Conservation (phyloP, 345 rosid genomes). For the Populus simonii region DNA sequence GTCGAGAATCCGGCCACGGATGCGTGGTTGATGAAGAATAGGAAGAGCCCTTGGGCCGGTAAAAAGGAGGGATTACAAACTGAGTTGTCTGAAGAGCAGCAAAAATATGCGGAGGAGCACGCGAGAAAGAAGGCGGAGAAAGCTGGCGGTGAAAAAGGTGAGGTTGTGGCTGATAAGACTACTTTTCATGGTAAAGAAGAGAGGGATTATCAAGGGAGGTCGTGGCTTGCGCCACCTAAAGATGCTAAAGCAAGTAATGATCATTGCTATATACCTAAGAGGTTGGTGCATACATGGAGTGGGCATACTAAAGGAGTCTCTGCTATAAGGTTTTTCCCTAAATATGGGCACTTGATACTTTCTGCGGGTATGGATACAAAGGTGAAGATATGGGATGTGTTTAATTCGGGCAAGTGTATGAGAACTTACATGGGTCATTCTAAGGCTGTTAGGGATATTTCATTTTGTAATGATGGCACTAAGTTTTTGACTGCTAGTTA, state of each 20-base stretch:
- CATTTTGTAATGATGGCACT: constrained; percentile 88
- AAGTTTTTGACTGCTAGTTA: constrained; percentile 92
- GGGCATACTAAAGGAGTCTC: constrained; percentile 29
- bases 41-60: constrained; percentile 95
- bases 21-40: constrained; percentile 72
- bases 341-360: constrained; percentile 91
- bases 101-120: constrained; percentile 92
- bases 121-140: constrained; percentile 94
- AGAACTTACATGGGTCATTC: constrained; percentile 98
- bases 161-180: constrained; percentile 70
- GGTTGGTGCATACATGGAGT: constrained; percentile 28
- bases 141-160: constrained; percentile 69
- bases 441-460: constrained; percentile 90
- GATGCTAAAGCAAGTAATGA: constrained; percentile 90
- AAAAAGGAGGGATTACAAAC: constrained; percentile 77
- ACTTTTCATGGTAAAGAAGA: constrained; percentile 97
- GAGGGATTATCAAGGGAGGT: constrained; percentile 91
- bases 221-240: constrained; percentile 93
- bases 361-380: constrained; percentile 96
- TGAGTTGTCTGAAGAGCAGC: constrained; percentile 93
- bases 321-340: constrained; percentile 88
- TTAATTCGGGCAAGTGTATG: constrained; percentile 95
- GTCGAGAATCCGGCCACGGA: constrained; percentile 79
- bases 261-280: constrained; percentile 57
- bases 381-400: constrained; percentile 99